Evolutionary conservation across 1,284 basidiomycete species (phyloP).

Genomic region (Sporisorium graminicola): DNA sequence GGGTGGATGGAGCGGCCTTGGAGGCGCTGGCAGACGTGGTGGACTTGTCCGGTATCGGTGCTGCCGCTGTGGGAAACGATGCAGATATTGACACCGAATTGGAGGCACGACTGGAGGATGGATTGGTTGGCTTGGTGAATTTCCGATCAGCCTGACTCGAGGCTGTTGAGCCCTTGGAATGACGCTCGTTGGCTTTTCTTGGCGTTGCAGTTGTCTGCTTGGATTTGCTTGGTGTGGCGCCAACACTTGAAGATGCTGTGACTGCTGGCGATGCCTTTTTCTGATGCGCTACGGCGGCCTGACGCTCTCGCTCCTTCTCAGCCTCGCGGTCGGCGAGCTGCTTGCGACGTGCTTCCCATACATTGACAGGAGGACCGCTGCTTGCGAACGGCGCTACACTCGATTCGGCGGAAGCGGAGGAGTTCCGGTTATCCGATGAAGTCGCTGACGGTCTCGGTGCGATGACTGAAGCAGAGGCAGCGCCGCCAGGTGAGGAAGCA

Average conservation of each 20-base stretch:
- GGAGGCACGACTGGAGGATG: constrained; percentile 8
- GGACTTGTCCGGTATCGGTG: constrained; percentile 1
- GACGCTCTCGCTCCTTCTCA: constrained; percentile 32
- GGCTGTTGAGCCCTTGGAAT: constrained; percentile 10
- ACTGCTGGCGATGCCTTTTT: constrained; percentile 15
- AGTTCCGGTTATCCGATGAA: constrained; percentile 3
- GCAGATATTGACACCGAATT: constrained; percentile 20
- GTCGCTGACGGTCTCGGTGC: constrained; percentile 2
- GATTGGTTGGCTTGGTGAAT: constrained; percentile 13
- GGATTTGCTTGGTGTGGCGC: constrained; percentile 4
- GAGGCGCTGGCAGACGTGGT: background rate
- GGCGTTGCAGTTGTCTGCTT: constrained; percentile 1
- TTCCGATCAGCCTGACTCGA: constrained; percentile 15
- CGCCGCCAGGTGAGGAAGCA: constrained; percentile 10
- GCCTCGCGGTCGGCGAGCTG: constrained; percentile 49
- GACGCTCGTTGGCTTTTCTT: constrained; percentile 25
- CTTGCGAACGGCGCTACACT: background rate
- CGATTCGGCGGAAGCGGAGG: constrained; percentile 3
- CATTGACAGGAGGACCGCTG: constrained; percentile 37
- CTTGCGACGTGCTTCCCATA: constrained; percentile 57
- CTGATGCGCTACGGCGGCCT: constrained; percentile 20
- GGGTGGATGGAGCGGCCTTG: background rate
- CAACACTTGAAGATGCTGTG: background rate
- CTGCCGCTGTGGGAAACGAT: constrained; percentile 5
- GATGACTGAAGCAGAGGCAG: background rate